A percentile compares a stretch with the other conserved stretches of the same genome.
phyloP scores from a whole-genome alignment of 352 stramenopile genomes.

The Pythium graminicola region DNA sequence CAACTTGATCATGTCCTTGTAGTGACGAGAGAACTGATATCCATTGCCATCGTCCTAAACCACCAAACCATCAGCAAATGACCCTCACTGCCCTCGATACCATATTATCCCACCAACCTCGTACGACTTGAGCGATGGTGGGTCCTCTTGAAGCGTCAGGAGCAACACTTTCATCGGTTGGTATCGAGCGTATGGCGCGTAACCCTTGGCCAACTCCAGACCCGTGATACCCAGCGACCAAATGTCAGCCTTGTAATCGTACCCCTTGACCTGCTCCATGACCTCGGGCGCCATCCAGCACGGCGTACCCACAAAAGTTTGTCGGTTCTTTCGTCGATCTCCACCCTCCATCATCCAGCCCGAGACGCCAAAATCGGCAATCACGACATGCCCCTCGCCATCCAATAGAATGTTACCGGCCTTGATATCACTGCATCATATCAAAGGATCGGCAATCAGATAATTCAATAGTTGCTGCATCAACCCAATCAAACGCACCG shows the following conservation, averaged over 20 bases:
- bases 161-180: constrained; percentile 98
- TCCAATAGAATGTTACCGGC: constrained; percentile 96
- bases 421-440: constrained; percentile 91
- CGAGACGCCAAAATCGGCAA: constrained; percentile 98
- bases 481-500: constrained; percentile 27
- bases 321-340: constrained; percentile 89
- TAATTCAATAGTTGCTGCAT: background rate
- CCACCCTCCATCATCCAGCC: constrained; percentile 97
- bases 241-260: constrained; percentile 98
- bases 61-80: background rate
- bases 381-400: constrained; percentile 91
- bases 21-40: constrained; percentile 80
- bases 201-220: constrained; percentile 97
- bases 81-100: background rate
- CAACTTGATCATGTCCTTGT: constrained; percentile 86
- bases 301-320: constrained; percentile 98
- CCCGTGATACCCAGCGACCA: constrained; percentile 99
- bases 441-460: background rate
- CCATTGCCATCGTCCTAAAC: constrained; percentile 72
- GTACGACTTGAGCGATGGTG: constrained; percentile 88
- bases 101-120: constrained; percentile 48
- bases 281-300: constrained; percentile 95
- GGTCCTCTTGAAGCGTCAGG: constrained; percentile 95
- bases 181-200: constrained; percentile 97
- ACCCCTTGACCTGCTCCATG: constrained; percentile 88